Evolutionary conservation across 139 green algal species (phyloP), one percentile per base, ranked within the genome.

Genomic region (Chlamydomonas urium): DNA sequence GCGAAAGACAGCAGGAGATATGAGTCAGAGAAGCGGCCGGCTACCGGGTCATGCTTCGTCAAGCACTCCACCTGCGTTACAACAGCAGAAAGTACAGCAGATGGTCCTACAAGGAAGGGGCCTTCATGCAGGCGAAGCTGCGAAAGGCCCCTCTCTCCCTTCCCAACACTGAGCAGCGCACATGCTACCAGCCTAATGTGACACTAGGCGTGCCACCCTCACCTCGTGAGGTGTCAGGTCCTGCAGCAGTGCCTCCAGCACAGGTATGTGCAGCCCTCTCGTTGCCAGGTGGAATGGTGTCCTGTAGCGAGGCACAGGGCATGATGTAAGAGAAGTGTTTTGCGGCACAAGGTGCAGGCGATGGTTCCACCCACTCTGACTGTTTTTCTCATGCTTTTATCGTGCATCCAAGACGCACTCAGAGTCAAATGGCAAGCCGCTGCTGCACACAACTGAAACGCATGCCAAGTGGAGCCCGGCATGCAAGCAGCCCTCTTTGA

Each of bases 271-370:
- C 3, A 70, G 75, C 1, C 63, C 42, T 2, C 79, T 66, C 0
- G 82, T 70, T 33, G 82, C 82, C 38, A 83, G 33, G 62, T 85
- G 78, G 31, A 88, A 69, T 21, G 78, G 66, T 28, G 82, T 83
- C 74, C 82, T 87, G 77, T 0, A 38, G 57, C 2, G 21, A 33
- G 4, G 42, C 47, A 65, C 5, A 38, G 8, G 32, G 28, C 29
- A 42, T 66, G 10, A 33, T 38, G 8, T 14, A 26, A 47, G 31
- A 47, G 28, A 21, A 66, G 17, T 47, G 59, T 14, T 26, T 26
- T 42, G 17, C 5, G 8, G 31, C 59, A 66, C 31, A n/a, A 38
- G 29, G 8, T 19, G 31, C 29, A 66, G 37, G 31, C 10, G 31
- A n/a, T n/a, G n/a, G n/a, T n/a, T n/a, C n/a, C n/a, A n/a, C n/a